A percentile compares a stretch with the other conserved stretches of the same genome.
These are phyloP conservation scores for Fonsecaea erecta DNA, from an alignment of 2,329 filamentous ascomycete genomes.

Conservation along the genomic window DNA sequence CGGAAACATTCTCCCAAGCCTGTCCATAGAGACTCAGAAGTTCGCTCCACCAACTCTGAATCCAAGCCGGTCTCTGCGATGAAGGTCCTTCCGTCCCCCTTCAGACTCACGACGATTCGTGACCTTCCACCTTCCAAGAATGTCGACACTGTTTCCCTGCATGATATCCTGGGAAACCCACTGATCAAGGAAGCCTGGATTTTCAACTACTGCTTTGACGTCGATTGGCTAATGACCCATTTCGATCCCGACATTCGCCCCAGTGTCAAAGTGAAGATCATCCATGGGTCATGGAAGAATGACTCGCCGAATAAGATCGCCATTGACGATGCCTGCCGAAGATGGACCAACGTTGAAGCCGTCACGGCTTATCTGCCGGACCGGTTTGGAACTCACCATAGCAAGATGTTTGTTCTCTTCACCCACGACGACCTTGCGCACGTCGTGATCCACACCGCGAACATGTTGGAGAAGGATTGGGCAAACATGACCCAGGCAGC, in stretches of 20 bases:
- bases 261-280: constrained; percentile 60
- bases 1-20: neutral
- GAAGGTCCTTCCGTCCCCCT: constrained; percentile 62
- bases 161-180: constrained; percentile 73
- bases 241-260: constrained; percentile 62
- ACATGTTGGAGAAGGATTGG: constrained; percentile 90
- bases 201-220: constrained; percentile 61
- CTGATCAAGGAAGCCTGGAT: constrained; percentile 68
- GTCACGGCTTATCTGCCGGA: constrained; percentile 80
- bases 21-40: neutral
- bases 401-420: constrained; percentile 86
- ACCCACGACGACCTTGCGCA: constrained; percentile 77
- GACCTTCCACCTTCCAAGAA: constrained; percentile 67
- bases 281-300: constrained; percentile 70
- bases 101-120: constrained; percentile 71
- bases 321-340: constrained; percentile 64
- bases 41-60: neutral
- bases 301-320: constrained; percentile 65
- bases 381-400: constrained; percentile 82
- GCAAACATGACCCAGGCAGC: constrained; percentile 82
- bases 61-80: neutral
- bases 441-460: constrained; percentile 84
- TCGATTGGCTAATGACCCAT: constrained; percentile 65
- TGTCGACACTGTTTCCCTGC: constrained; percentile 66
- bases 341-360: constrained; percentile 70